Percentiles rank a stretch among this genome's conserved stretches.
Evolutionary conservation across 306 rosid species (phyloP).

Genomic region (Spatholobus suberectus): DNA sequence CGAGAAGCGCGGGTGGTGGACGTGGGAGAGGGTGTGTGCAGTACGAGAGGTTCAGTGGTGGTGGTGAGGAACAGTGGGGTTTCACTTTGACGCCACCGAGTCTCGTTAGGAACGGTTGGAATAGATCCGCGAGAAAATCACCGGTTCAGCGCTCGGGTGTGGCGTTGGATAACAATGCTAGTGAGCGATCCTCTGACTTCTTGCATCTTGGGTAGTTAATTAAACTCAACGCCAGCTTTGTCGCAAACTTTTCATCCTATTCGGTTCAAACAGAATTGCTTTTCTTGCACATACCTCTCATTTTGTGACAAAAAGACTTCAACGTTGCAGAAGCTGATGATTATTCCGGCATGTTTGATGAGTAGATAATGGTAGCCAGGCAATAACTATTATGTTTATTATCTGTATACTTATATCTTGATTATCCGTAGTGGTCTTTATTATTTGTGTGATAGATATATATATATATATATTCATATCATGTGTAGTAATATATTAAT

Average conservation of each 20-base stretch:
- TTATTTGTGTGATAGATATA: not conserved
- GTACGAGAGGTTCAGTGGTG: conserved; percentile 36
- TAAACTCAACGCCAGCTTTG: too few relatives aligned
- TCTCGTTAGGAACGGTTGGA: conserved; percentile 12
- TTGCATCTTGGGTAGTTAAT: not conserved
- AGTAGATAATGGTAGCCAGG: not conserved
- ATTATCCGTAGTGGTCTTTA: not conserved
- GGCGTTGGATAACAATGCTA: not conserved
- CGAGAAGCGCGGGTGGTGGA: conserved; percentile 50
- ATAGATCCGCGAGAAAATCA: conserved; percentile 18
- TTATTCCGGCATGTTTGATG: not conserved
- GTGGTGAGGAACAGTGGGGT: conserved; percentile 40
- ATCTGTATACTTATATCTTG: not conserved
- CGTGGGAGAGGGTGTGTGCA: conserved; percentile 21
- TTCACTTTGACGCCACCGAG: conserved; percentile 33
- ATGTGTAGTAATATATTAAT: not conserved
- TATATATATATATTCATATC: not conserved
- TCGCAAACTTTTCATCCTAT: too few relatives aligned
- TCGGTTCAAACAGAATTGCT: too few relatives aligned
- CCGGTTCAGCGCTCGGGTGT: not conserved
- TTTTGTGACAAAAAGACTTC: not conserved
- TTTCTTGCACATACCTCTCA: too few relatives aligned
- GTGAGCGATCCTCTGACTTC: conserved; percentile 22
- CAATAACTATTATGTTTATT: not conserved
- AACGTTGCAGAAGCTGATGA: not conserved